phyloP scores from a whole-genome alignment of 306 rosid genomes.

The Pyrus bretschneideri region DNA sequence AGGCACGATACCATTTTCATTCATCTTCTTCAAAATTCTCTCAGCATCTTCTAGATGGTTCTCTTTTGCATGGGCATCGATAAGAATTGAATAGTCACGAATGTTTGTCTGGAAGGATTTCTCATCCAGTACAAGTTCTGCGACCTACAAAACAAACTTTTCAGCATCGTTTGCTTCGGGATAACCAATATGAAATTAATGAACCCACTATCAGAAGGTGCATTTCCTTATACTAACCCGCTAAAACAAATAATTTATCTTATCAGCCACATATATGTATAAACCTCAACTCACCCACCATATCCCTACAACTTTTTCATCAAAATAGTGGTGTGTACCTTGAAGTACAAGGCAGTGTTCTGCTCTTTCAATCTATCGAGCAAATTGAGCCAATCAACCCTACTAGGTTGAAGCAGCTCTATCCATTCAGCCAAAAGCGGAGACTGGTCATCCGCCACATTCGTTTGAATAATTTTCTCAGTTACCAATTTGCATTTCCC shows the following conservation, averaged over 20 bases:
- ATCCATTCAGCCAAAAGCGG: conserved; percentile 64
- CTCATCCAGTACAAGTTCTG: conserved; percentile 60
- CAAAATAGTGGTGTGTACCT: conserved; percentile 39
- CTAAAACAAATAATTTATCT: background rate
- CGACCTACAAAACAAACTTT: conserved; percentile 50
- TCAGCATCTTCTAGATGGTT: conserved; percentile 58
- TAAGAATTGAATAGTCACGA: conserved; percentile 71
- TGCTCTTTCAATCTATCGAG: conserved; percentile 58
- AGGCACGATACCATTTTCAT: conserved; percentile 44
- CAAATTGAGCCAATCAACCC: conserved; percentile 67
- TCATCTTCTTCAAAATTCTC: conserved; percentile 67
- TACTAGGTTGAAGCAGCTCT: conserved; percentile 66
- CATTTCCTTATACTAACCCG: background rate
- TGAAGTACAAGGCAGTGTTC: conserved; percentile 43
- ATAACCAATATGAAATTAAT: background rate
- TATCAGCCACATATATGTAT: background rate
- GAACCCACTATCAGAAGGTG: conserved; percentile 8
- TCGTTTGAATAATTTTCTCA: conserved; percentile 43
- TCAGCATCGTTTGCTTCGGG: conserved; percentile 18
- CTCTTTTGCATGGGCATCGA: conserved; percentile 60
- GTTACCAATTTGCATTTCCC: conserved; percentile 65
- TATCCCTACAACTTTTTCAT: background rate
- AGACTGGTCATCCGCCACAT: conserved; percentile 41
- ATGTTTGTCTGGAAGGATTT: conserved; percentile 67
- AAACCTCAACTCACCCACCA: background rate